Conservation (phyloP, 306 rosid genomes). For the Trifolium subterraneum region DNA sequence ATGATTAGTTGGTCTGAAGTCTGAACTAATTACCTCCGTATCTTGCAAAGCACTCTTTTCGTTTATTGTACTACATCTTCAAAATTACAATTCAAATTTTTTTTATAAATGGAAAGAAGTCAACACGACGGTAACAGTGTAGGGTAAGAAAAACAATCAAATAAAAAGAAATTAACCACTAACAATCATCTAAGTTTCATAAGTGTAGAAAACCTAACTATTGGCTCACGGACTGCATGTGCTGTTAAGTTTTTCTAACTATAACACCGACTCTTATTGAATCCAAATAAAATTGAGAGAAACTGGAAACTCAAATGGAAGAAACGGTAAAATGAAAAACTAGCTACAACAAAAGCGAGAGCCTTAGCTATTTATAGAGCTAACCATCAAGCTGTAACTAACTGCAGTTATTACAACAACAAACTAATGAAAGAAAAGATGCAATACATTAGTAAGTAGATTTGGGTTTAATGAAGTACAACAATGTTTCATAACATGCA, state of each 20-base stretch:
- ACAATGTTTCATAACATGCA: neutral
- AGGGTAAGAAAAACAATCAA: constrained; percentile 5
- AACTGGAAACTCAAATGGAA: neutral
- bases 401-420: neutral
- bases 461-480: neutral
- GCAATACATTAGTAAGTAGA: neutral
- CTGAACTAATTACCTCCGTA: neutral
- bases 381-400: neutral
- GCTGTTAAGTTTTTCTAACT: neutral
- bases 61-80: neutral
- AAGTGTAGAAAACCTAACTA: neutral
- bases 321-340: neutral
- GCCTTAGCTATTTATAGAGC: neutral
- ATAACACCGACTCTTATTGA: neutral
- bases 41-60: neutral
- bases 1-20: neutral
- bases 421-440: neutral
- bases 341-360: neutral
- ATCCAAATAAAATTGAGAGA: neutral
- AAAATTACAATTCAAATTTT: neutral
- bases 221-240: neutral
- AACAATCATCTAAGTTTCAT: neutral
- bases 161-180: neutral
- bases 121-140: neutral
- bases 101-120: neutral